Base-by-base conservation (phyloP, 2,329 filamentous ascomycete species). In the Penicillium sp. region DNA sequence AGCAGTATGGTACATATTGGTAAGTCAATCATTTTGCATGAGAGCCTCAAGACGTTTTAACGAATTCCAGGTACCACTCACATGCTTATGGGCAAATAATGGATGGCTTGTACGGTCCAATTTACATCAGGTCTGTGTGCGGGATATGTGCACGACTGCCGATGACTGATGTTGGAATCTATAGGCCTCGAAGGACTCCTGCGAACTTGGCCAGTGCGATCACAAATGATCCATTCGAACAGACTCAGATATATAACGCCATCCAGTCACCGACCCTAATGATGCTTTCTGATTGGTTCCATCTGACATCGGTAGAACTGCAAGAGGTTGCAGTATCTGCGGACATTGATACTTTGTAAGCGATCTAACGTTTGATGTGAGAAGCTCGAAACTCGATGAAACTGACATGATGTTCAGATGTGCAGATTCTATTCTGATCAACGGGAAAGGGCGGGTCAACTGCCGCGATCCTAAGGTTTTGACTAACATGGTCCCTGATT, bases 101-200 rank as follows among this genome's bases (percentile, higher is more conserved):
- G 55, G 84, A 87, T 60, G 85, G 85, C 1, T 70, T 84, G 9
- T 83, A 80, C 51, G 85, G 84, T 0, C 69, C 82, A 0, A 79
- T 71, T 23, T 65, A 57, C 53, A 68, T 70, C 14, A 37, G 33
- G 33, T 37, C 18, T 37, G 33, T 37, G 8, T 4, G 3, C n/a
- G 1, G 8, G n/a, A 11, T 37, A n/a, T 11, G 33, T 1, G 14
- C 31, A n/a, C n/a, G 7, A 37, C 4, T 37, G 1, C 5, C 6
- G 15, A n/a, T 18, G 3, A 37, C n/a, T n/a, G 1, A n/a, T 37
- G 4, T 8, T 37, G 7, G 33, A 4, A 37, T 12, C 3, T n/a
- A 18, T 9, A 40, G n/a, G 18, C 37, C 37, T 22, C 37, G 37
- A 6, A 22, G 4, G 2, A 40, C 22, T 22, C 8, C 37, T 40